Percentiles rank a stretch among this genome's conserved stretches.
Evolutionary conservation across 2,329 filamentous ascomycete genomes (phyloP).

Genomic region (Ophiostoma novo-ulmi): DNA sequence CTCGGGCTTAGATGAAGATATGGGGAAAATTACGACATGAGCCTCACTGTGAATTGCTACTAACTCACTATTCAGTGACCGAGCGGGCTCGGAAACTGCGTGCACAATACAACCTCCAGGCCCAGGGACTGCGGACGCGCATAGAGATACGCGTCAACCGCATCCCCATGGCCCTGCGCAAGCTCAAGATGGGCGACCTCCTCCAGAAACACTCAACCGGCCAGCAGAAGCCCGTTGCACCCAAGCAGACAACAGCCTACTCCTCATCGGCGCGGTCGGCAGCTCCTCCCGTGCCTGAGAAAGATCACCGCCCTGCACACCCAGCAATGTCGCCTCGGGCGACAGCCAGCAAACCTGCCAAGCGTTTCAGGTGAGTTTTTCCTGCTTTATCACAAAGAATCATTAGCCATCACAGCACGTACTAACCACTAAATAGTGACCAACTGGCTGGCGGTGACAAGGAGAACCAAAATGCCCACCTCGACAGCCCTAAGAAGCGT

Average conservation of each 20-base stretch:
- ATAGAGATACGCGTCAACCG: slow-evolving; percentile 92
- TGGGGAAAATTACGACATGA: not conserved
- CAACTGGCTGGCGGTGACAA: slow-evolving; percentile 64
- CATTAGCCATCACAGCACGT: slow-evolving; percentile 25
- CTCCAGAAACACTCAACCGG: slow-evolving; percentile 47
- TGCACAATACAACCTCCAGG: slow-evolving; percentile 83
- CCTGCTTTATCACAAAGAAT: not conserved
- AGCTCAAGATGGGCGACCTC: slow-evolving; percentile 76
- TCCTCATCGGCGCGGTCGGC: slow-evolving; percentile 27
- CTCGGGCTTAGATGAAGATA: not conserved
- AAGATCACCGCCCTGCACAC: slow-evolving; percentile 36
- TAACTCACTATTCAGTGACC: slow-evolving; percentile 56
- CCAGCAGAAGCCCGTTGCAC: slow-evolving; percentile 37
- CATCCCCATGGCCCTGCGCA: slow-evolving; percentile 74
- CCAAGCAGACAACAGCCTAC: slow-evolving; percentile 26
- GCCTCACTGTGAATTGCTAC: not conserved
- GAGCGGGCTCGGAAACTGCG: slow-evolving; percentile 82
- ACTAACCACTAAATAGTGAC: slow-evolving; percentile 46
- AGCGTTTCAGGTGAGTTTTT: slow-evolving; percentile 47
- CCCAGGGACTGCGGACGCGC: slow-evolving; percentile 75
- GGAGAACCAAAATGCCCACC: slow-evolving; percentile 61
- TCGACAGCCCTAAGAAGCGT: slow-evolving; percentile 67
- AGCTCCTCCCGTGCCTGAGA: slow-evolving; percentile 47
- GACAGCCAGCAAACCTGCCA: slow-evolving; percentile 36
- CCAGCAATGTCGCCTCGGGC: slow-evolving; percentile 15